Evolutionary conservation across 2,329 filamentous ascomycete genomes (phyloP), one percentile per base, ranked within the genome.

Genomic region (Rosellinia necatrix): DNA sequence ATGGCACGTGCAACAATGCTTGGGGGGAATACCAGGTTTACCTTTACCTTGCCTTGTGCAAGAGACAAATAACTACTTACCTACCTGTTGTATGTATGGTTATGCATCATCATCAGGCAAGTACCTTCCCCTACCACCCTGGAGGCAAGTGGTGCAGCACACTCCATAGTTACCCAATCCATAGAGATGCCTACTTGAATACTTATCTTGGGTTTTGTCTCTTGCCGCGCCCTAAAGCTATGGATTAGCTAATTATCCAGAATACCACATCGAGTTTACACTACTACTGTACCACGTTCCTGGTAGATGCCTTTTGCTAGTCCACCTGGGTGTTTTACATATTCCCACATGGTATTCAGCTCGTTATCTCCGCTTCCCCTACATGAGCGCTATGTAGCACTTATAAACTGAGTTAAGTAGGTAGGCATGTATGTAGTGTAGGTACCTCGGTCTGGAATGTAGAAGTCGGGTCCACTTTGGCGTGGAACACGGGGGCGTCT

Each of bases 271-370:
- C 13, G 13, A 12, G 37, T 34, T 5, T n/a, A 25, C n/a, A 27
- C 1, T 30, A 30, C 10, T 44, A 15, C 25, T 30, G 25, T 43
- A 25, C 32, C 37, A 37, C 30, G 44, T 48, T 48, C n/a, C n/a
- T n/a, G 30, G 30, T 27, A 37, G 21, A 9, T 19, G 7, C 30
- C 10, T 34, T 35, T 35, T 35, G 13, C 32, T 35, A 42, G 38
- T 42, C 38, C 13, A 9, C 17, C 22, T n/a, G 22, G 38, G 13
- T 22, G 32, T n/a, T 27, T 27, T 27, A n/a, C n/a, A n/a, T 30
- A 44, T 44, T 29, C 49, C 49, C 49, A 52, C 40, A 30, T 43
- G 32, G 17, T 44, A 35, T 44, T 44, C 49, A 52, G 30, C 40
- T 52, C 29, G 49, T 44, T 52, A 52, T 52, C 38, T 37, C 32